These are phyloP conservation scores for Colletotrichum sublineola DNA, from an alignment of 2,329 filamentous ascomycete genomes.

Conservation along the genomic window DNA sequence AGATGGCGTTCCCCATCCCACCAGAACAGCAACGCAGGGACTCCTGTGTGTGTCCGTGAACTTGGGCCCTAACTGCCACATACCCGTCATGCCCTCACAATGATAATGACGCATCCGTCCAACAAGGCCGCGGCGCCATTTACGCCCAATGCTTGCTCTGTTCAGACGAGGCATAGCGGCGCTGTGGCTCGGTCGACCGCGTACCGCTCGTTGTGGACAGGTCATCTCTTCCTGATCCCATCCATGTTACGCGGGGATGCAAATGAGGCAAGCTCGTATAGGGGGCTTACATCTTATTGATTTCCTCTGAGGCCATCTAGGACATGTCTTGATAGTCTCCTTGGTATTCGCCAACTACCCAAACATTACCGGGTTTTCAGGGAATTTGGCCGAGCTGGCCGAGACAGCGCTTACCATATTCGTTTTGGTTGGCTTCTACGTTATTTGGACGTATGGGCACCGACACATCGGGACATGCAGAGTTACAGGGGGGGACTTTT, in stretches of 20 bases:
- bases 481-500: constrained; percentile 1
- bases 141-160: constrained; percentile 12
- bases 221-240: neutral
- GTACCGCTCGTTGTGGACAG: constrained; percentile 5
- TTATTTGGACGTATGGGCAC: constrained; percentile 9
- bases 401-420: constrained; percentile 36
- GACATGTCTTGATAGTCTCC: constrained; percentile 26
- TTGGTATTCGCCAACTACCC: constrained; percentile 21
- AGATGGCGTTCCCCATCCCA: constrained; percentile 7
- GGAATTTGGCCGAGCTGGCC: constrained; percentile 35
- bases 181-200: constrained; percentile 14
- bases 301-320: constrained; percentile 26
- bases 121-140: constrained; percentile 11
- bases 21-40: constrained; percentile 15
- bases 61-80: constrained; percentile 1
- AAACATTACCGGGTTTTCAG: constrained; percentile 4
- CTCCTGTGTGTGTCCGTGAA: constrained; percentile 9
- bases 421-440: constrained; percentile 9
- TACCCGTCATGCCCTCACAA: constrained; percentile 18
- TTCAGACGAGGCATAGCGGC: constrained; percentile 33
- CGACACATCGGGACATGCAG: neutral
- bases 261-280: constrained; percentile 29
- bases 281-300: constrained; percentile 1
- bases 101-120: constrained; percentile 26
- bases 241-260: constrained; percentile 14